phyloP scores from a whole-genome alignment of 306 rosid species.

The Inga oerstediana region DNA sequence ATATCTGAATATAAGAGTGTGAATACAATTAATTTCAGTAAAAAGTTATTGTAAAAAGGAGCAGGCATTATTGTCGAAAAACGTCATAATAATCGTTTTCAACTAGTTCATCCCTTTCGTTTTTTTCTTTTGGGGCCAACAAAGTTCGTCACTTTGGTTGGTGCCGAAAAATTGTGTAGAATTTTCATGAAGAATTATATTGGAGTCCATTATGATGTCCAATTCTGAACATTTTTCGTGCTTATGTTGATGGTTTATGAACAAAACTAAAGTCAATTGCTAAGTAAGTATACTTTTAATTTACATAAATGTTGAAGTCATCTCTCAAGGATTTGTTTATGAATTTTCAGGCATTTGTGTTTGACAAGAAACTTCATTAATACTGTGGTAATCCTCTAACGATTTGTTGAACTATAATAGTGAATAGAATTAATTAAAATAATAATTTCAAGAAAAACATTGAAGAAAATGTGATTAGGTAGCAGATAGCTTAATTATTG shows the following conservation, averaged over 20 bases:
- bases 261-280: neutral
- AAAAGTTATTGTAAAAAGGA: neutral
- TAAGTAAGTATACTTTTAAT: neutral
- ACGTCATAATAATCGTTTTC: conserved; percentile 2
- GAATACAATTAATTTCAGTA: neutral
- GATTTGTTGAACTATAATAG: neutral
- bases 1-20: neutral
- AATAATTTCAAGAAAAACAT: neutral
- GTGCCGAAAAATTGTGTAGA: conserved; percentile 9
- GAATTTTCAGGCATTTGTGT: neutral
- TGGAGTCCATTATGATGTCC: neutral
- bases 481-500: neutral
- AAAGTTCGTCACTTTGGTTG: neutral
- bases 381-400: neutral
- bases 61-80: neutral
- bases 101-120: neutral
- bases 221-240: conserved; percentile 21
- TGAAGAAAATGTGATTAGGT: neutral
- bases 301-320: neutral
- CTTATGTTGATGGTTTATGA: conserved; percentile 9
- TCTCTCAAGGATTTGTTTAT: neutral
- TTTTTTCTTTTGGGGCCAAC: no score
- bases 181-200: conserved; percentile 4
- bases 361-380: neutral
- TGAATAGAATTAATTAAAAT: neutral